These are phyloP conservation scores for Neurospora crassa DNA, from an alignment of 2,329 filamentous ascomycete genomes.

Conservation along the genomic window DNA sequence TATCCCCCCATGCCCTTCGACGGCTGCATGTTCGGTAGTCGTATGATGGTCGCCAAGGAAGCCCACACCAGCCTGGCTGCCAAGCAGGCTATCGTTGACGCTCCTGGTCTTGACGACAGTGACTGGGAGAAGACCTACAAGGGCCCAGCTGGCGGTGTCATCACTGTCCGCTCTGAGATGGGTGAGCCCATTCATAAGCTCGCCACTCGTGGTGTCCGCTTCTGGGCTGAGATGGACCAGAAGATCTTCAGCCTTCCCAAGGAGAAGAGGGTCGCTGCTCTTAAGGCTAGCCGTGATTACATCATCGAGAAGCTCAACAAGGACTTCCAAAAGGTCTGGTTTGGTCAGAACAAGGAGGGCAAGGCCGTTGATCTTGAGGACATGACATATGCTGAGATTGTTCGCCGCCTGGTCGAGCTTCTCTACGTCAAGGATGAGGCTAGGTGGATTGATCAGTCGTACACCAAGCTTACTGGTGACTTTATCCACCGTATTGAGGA, in stretches of 20 bases:
- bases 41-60: constrained; percentile 93
- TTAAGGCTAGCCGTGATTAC: constrained; percentile 80
- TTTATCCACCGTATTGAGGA: constrained; percentile 97
- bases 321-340: constrained; percentile 96
- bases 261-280: constrained; percentile 78
- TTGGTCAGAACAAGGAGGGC: constrained; percentile 73
- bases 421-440: constrained; percentile 87
- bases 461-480: constrained; percentile 76
- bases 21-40: constrained; percentile 80
- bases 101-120: constrained; percentile 68
- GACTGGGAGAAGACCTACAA: constrained; percentile 94
- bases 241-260: constrained; percentile 97
- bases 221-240: constrained; percentile 98
- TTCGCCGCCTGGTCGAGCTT: constrained; percentile 77
- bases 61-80: constrained; percentile 78
- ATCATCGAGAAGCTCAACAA: constrained; percentile 95
- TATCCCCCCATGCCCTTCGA: constrained; percentile 94
- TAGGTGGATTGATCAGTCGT: constrained; percentile 84
- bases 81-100: constrained; percentile 84
- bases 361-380: constrained; percentile 82
- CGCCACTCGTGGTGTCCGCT: constrained; percentile 86
- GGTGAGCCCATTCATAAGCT: constrained; percentile 99
- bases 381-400: constrained; percentile 89
- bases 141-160: constrained; percentile 81
- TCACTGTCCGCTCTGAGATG: constrained; percentile 98